These are phyloP conservation scores for Hypoxylon fragiforme DNA, from an alignment of 495 filamentous ascomycete genomes.

Conservation along the genomic window DNA sequence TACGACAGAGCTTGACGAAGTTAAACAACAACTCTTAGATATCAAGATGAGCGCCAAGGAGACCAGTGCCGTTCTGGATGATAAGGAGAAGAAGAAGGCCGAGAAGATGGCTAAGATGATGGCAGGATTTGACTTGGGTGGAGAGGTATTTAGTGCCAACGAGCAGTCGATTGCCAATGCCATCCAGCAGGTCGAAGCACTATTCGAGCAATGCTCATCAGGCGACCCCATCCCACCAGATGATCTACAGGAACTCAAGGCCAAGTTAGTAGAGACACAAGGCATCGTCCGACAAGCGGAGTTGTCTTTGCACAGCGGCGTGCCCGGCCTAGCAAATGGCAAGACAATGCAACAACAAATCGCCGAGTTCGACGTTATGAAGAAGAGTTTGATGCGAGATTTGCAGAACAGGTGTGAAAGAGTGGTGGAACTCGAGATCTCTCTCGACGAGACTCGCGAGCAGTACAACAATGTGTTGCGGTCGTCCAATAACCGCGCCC, in stretches of 20 bases:
- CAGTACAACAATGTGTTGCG: slow-evolving; percentile 98
- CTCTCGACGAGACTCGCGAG: slow-evolving; percentile 92
- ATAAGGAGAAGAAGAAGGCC: slow-evolving; percentile 97
- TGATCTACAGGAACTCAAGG: slow-evolving; percentile 73
- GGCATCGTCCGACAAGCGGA: slow-evolving; percentile 93
- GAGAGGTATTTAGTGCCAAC: slow-evolving; percentile 87
- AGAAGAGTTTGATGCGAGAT: slow-evolving; percentile 98
- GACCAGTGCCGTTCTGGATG: slow-evolving; percentile 80
- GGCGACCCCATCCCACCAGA: slow-evolving; percentile 83
- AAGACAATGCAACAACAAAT: slow-evolving; percentile 98
- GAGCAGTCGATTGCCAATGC: slow-evolving; percentile 79
- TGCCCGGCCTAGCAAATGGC: slow-evolving; percentile 64
- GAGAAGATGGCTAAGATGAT: slow-evolving; percentile 99
- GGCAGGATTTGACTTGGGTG: slow-evolving; percentile 93
- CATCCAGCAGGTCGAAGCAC: slow-evolving; percentile 76
- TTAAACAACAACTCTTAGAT: slow-evolving; percentile 95
- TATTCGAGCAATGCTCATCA: slow-evolving; percentile 72
- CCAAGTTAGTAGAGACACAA: slow-evolving; percentile 82
- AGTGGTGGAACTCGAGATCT: slow-evolving; percentile 97
- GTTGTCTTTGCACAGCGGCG: slow-evolving; percentile 64
- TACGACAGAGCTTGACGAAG: slow-evolving; percentile 86
- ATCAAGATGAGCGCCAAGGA: slow-evolving; percentile 95
- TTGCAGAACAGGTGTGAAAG: slow-evolving; percentile 97
- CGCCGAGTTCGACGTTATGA: slow-evolving; percentile 98
- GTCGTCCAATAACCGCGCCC: slow-evolving; percentile 92